A percentile compares a stretch with the other conserved stretches of the same genome.
phyloP scores from a whole-genome alignment of 805 yeast species.

The Lachancea kluyveri region DNA sequence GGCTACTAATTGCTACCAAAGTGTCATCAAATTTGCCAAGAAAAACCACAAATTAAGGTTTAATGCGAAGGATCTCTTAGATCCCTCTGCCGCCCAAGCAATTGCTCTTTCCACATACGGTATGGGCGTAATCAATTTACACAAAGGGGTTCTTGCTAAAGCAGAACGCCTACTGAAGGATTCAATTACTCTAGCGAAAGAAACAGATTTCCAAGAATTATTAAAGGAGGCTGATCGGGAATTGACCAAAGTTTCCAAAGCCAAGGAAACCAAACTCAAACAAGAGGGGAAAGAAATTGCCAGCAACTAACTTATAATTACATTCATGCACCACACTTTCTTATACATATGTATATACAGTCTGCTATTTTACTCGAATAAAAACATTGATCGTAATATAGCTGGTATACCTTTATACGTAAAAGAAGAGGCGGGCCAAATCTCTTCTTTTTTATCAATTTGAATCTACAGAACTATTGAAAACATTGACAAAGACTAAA shows the following conservation, averaged over 20 bases:
- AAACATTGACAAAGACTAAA: too few species aligned
- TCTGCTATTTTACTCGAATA: too few species aligned
- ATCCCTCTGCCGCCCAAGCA: slow-evolving; percentile 48
- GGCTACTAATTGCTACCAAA: slow-evolving; percentile 37
- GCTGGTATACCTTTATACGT: too few species aligned
- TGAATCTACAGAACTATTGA: too few species aligned
- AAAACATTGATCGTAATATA: too few species aligned
- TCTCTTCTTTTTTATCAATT: too few species aligned
- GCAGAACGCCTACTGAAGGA: slow-evolving; percentile 62
- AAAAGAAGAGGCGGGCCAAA: too few species aligned
- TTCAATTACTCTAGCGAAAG: slow-evolving; percentile 63
- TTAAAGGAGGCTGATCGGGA: slow-evolving; percentile 62
- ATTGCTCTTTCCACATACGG: slow-evolving; percentile 82
- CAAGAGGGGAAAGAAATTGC: too few species aligned
- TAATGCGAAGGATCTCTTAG: slow-evolving; percentile 32
- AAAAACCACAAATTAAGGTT: slow-evolving; percentile 28
- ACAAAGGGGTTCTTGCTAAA: slow-evolving; percentile 45
- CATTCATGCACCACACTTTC: too few species aligned
- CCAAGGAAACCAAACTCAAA: slow-evolving; percentile 8
- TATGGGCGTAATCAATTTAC: slow-evolving; percentile 71
- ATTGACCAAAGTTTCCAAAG: slow-evolving; percentile 43
- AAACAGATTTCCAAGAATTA: slow-evolving; percentile 57
- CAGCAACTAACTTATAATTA: too few species aligned
- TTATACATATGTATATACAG: too few species aligned
- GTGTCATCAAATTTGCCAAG: slow-evolving; percentile 38